phyloP scores from a whole-genome alignment of 2,329 filamentous ascomycete genomes.

The Xylaria sp. region DNA sequence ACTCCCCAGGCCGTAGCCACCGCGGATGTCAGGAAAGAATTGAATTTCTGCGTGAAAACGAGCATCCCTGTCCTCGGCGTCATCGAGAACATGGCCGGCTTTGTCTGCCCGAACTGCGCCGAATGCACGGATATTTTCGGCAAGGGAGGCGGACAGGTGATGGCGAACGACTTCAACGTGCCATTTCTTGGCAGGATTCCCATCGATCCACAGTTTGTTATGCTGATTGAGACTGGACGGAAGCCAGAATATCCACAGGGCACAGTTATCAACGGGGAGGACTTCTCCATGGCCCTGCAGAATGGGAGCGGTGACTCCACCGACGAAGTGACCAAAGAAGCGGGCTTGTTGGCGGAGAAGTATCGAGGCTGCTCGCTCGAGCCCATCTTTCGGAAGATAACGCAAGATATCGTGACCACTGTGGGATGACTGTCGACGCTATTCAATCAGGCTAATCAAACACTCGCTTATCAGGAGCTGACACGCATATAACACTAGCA shows the following conservation, averaged over 20 bases:
- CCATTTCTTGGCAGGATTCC: constrained; percentile 87
- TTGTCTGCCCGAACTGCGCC: constrained; percentile 80
- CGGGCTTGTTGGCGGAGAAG: constrained; percentile 71
- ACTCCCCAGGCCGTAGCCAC: constrained; percentile 95
- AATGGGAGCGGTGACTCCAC: constrained; percentile 41
- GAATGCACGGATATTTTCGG: constrained; percentile 96
- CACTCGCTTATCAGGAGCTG: constrained; percentile 29
- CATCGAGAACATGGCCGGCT: constrained; percentile 96
- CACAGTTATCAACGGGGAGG: constrained; percentile 68
- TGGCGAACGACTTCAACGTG: constrained; percentile 87
- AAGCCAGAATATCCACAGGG: constrained; percentile 75
- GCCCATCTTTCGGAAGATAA: constrained; percentile 74
- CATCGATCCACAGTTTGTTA: constrained; percentile 91
- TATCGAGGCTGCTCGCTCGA: constrained; percentile 77
- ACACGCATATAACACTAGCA: constrained; percentile 22
- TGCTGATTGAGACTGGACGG: constrained; percentile 79
- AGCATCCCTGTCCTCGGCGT: constrained; percentile 84
- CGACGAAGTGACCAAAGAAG: constrained; percentile 50
- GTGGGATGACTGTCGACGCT: constrained; percentile 44
- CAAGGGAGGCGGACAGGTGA: constrained; percentile 86
- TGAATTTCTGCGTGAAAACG: constrained; percentile 92
- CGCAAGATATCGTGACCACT: constrained; percentile 59
- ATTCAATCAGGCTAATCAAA: constrained; percentile 44
- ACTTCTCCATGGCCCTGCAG: constrained; percentile 57
- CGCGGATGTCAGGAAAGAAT: constrained; percentile 91